A percentile compares a stretch with the other conserved stretches of the same genome.
phyloP scores from a whole-genome alignment of 768 basidiomycete genomes.

The Mycena vulgaris region DNA sequence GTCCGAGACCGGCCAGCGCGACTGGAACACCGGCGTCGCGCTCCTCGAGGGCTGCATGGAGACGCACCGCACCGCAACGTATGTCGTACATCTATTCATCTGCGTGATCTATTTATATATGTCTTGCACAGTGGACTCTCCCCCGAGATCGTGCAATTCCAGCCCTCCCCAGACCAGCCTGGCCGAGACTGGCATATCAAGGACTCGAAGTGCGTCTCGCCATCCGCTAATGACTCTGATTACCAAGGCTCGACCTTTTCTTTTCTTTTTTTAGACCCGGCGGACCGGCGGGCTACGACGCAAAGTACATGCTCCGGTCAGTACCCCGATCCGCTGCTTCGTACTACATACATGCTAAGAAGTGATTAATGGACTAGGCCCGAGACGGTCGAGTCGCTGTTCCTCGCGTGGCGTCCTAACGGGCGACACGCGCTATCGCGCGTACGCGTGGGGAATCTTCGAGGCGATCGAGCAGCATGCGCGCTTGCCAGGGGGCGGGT shows the following conservation, averaged over 20 bases:
- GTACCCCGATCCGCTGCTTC: too few species aligned
- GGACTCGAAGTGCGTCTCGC: conserved; percentile 56
- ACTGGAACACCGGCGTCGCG: conserved; percentile 76
- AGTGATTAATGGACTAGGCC: conserved; percentile 59
- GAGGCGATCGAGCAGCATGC: conserved; percentile 79
- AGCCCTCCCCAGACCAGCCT: conserved; percentile 53
- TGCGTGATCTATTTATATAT: background rate
- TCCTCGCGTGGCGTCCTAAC: conserved; percentile 82
- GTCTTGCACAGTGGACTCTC: conserved; percentile 67
- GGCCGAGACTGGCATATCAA: conserved; percentile 82
- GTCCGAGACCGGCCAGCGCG: conserved; percentile 64
- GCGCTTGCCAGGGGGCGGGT: conserved; percentile 71
- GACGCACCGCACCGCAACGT: conserved; percentile 77
- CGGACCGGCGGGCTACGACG: conserved; percentile 41
- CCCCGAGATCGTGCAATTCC: conserved; percentile 81
- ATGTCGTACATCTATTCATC: conserved; percentile 39
- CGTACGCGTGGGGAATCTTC: conserved; percentile 83
- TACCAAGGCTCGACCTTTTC: too few species aligned
- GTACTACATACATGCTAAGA: background rate
- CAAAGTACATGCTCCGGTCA: conserved; percentile 44
- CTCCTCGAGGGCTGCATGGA: conserved; percentile 81
- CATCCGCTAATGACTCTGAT: background rate
- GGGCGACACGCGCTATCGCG: conserved; percentile 74
- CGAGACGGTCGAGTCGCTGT: conserved; percentile 85
- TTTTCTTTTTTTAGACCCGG: conserved; percentile 42